Percentiles rank a stretch among this genome's conserved stretches.
phyloP scores from a whole-genome alignment of 805 yeast species.

The Helenozyma baotianmanensis region DNA sequence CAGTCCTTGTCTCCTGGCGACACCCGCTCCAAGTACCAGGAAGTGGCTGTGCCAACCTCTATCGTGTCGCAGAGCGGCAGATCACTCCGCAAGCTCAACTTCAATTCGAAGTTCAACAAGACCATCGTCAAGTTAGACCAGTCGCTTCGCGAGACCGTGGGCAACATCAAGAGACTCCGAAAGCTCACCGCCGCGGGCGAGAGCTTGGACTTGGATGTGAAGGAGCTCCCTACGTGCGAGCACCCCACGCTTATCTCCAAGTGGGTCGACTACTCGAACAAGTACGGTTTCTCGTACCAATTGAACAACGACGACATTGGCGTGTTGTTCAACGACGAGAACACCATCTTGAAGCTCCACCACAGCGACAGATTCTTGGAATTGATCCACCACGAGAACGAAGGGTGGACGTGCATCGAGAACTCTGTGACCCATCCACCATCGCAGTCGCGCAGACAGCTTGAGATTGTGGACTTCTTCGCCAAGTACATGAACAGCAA shows the following conservation, averaged over 20 bases:
- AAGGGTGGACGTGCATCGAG: constrained; percentile 45
- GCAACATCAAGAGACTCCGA: constrained; percentile 40
- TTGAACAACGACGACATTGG: constrained; percentile 87
- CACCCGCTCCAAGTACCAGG: constrained; percentile 81
- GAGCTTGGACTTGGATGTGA: constrained; percentile 22
- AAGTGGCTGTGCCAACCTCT: constrained; percentile 42
- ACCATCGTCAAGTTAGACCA: constrained; percentile 36
- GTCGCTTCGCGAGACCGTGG: constrained; percentile 32
- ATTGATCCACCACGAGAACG: constrained; percentile 41
- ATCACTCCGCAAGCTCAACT: constrained; percentile 34
- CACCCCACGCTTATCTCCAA: constrained; percentile 77
- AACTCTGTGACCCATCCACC: constrained; percentile 42
- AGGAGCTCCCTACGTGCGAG: constrained; percentile 40
- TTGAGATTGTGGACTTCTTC: constrained; percentile 84
- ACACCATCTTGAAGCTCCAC: constrained; percentile 69
- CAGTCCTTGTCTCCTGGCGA: constrained; percentile 90
- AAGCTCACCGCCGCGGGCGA: constrained; percentile 26
- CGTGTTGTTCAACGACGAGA: constrained; percentile 80
- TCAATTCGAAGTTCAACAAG: constrained; percentile 34
- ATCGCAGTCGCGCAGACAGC: constrained; percentile 55
- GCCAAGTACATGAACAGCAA: constrained; percentile 90
- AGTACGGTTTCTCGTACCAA: constrained; percentile 93
- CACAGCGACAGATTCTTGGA: constrained; percentile 65
- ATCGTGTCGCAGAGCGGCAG: constrained; percentile 20
- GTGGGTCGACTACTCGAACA: constrained; percentile 97